These are phyloP conservation scores for Mucor mucedo DNA, from an alignment of 371 early-diverging fungal species.

Conservation along the genomic window DNA sequence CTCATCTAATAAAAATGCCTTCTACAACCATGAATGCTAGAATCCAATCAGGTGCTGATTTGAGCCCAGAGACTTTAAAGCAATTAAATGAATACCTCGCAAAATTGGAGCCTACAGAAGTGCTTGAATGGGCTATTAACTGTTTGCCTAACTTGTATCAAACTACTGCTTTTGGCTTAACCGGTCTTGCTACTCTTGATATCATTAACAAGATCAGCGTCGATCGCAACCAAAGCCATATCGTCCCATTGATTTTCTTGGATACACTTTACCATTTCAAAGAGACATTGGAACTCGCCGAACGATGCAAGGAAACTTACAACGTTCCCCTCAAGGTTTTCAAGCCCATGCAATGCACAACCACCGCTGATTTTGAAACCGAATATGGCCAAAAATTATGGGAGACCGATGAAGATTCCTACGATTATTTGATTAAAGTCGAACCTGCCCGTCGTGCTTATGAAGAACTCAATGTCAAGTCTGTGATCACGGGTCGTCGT, in stretches of 20 bases:
- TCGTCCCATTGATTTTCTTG: constrained; percentile 87
- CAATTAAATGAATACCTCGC: constrained; percentile 67
- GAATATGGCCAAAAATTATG: constrained; percentile 82
- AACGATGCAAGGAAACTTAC: constrained; percentile 70
- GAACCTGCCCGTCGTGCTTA: constrained; percentile 93
- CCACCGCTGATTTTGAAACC: constrained; percentile 69
- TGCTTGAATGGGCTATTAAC: constrained; percentile 88
- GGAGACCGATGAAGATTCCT: constrained; percentile 80
- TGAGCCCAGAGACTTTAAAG: constrained; percentile 68
- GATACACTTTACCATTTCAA: constrained; percentile 93
- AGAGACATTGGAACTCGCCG: constrained; percentile 84
- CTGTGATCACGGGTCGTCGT: constrained; percentile 90
- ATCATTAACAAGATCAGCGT: constrained; percentile 72
- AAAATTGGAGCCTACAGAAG: constrained; percentile 74
- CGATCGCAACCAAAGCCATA: constrained; percentile 55
- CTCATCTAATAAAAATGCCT: constrained; percentile 31
- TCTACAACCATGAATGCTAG: constrained; percentile 25
- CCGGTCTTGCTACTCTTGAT: constrained; percentile 80
- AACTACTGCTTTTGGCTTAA: constrained; percentile 92
- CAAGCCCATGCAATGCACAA: constrained; percentile 68
- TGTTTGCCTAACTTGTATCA: constrained; percentile 84
- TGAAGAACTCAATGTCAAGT: constrained; percentile 71
- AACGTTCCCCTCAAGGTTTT: constrained; percentile 74
- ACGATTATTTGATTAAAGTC: constrained; percentile 92
- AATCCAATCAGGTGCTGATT: constrained; percentile 44